Conservation (phyloP, 441 rosid species). For the Melastoma candidum region DNA sequence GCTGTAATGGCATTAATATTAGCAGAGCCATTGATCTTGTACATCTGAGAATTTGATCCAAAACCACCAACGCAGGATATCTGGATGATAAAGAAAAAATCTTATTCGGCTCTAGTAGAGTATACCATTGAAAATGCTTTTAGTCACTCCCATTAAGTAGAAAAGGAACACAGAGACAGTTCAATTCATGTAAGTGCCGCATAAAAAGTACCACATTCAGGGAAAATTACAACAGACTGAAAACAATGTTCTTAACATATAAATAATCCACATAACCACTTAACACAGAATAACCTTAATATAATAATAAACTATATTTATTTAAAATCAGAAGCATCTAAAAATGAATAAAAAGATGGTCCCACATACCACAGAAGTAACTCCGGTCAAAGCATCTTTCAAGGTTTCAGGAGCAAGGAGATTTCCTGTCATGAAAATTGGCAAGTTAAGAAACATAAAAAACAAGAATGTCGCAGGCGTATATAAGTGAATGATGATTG, state of each 20-base stretch:
- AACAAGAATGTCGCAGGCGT: slow-evolving; percentile 4
- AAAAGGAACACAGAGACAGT: too few relatives aligned
- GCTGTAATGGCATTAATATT: slow-evolving; percentile 89
- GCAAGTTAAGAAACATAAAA: slow-evolving; percentile 8
- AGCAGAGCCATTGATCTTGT: slow-evolving; percentile 92
- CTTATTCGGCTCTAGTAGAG: too few relatives aligned
- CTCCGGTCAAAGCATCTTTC: slow-evolving; percentile 81
- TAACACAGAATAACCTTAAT: too few relatives aligned
- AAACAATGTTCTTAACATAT: neutral
- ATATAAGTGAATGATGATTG: slow-evolving; percentile 7
- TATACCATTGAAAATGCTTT: too few relatives aligned
- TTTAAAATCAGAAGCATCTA: neutral
- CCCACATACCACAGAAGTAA: slow-evolving; percentile 70
- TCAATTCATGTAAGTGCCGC: too few relatives aligned
- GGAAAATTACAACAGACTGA: neutral
- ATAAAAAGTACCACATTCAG: slow-evolving; percentile 5
- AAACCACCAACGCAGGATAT: slow-evolving; percentile 94
- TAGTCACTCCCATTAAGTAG: too few relatives aligned
- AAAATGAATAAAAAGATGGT: too few relatives aligned
- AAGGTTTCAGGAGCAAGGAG: slow-evolving; percentile 76
- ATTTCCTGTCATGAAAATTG: slow-evolving; percentile 39
- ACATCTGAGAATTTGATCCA: slow-evolving; percentile 90
- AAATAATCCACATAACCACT: neutral
- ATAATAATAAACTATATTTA: neutral
- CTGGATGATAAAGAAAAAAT: slow-evolving; percentile 28